phyloP scores from a whole-genome alignment of 257 asterid species.

The Eustoma russellianum region DNA sequence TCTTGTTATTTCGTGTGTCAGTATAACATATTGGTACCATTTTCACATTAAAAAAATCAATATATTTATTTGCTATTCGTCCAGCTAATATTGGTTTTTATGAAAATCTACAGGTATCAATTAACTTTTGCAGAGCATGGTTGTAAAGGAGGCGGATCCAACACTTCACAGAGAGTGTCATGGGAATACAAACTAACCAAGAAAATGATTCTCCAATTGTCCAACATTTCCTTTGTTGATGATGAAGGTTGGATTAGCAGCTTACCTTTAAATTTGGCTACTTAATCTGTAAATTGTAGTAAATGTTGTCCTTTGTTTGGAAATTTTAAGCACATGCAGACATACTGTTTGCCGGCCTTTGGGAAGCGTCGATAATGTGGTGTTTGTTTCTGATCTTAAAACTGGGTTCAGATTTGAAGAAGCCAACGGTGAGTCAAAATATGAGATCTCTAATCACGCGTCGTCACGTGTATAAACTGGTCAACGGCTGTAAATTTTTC shows the following conservation, averaged over 20 bases:
- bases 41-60: neutral
- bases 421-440: no score
- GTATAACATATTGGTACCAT: neutral
- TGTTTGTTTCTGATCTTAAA: no score
- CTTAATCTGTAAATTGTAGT: no score
- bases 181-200: conserved; percentile 39
- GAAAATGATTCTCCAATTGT: conserved; percentile 14
- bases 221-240: conserved; percentile 42
- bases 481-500: no score
- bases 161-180: conserved; percentile 32
- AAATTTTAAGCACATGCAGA: no score
- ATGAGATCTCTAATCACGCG: no score
- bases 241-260: conserved; percentile 46
- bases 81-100: neutral
- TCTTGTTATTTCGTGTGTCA: no score
- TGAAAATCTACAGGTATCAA: conserved; percentile 19
- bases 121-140: conserved; percentile 49
- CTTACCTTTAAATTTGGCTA: neutral
- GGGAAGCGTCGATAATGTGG: no score
- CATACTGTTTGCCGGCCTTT: no score
- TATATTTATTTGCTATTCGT: neutral
- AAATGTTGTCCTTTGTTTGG: no score
- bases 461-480: no score
- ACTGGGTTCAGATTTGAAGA: no score
- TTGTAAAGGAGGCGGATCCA: conserved; percentile 51